Conservation (phyloP, 768 basidiomycete genomes). For the Tulasnella sp. region DNA sequence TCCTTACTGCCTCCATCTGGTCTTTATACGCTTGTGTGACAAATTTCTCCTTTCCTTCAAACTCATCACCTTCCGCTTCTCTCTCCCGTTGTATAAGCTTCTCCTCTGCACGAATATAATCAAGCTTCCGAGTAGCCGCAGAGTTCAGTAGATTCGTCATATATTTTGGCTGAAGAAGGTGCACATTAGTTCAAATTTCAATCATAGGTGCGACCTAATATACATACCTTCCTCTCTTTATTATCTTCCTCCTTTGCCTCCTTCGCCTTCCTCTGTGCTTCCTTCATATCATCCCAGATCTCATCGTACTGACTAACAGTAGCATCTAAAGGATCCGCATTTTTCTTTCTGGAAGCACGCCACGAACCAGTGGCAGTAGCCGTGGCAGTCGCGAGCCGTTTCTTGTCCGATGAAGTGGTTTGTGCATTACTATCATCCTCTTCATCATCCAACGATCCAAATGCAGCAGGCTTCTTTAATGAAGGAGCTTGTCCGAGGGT, state of each 20-base stretch:
- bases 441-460: constrained; percentile 47
- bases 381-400: constrained; percentile 42
- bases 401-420: constrained; percentile 36
- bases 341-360: constrained; percentile 51
- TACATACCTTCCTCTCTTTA: constrained; percentile 61
- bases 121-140: constrained; percentile 77
- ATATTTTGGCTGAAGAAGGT: constrained; percentile 70
- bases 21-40: constrained; percentile 96
- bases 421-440: constrained; percentile 43
- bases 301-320: constrained; percentile 93
- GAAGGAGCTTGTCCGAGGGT: constrained; percentile 34
- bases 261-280: constrained; percentile 62
- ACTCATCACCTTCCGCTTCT: constrained; percentile 85
- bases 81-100: constrained; percentile 94
- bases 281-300: constrained; percentile 92
- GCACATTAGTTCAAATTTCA: constrained; percentile 10
- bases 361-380: constrained; percentile 38
- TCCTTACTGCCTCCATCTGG: constrained; percentile 84
- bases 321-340: constrained; percentile 63
- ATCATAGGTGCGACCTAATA: not conserved
- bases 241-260: constrained; percentile 62
- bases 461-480: constrained; percentile 48
- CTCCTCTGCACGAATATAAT: constrained; percentile 88
- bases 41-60: constrained; percentile 89
- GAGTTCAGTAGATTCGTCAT: constrained; percentile 64